A percentile compares a stretch with the other conserved stretches of the same genome.
Evolutionary conservation across 495 filamentous ascomycete genomes (phyloP).

Genomic region (Talaromyces wortmannii): DNA sequence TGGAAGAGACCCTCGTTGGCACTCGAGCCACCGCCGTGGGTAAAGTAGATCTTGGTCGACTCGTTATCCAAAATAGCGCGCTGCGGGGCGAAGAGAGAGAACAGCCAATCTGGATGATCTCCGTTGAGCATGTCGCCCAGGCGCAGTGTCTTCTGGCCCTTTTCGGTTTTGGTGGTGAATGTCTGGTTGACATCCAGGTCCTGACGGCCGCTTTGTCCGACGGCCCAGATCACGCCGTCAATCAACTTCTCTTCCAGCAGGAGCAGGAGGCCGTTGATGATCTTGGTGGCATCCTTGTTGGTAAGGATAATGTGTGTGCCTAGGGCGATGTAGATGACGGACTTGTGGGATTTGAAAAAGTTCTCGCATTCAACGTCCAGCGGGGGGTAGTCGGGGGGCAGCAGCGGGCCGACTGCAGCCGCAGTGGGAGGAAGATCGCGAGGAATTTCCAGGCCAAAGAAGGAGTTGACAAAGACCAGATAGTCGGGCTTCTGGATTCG

Average conservation of each 20-base stretch:
- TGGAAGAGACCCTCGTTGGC: slow-evolving; percentile 31
- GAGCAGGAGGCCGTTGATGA: slow-evolving; percentile 16
- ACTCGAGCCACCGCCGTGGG: slow-evolving; percentile 25
- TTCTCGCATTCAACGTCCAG: slow-evolving; percentile 10
- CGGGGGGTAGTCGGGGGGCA: slow-evolving; percentile 17
- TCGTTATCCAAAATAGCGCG: slow-evolving; percentile 22
- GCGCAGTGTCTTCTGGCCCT: neutral
- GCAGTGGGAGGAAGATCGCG: slow-evolving; percentile 27
- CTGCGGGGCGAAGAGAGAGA: slow-evolving; percentile 23
- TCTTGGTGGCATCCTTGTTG: slow-evolving; percentile 11
- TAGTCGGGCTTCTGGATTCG: slow-evolving; percentile 26
- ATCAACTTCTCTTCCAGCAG: slow-evolving; percentile 16
- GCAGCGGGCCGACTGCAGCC: slow-evolving; percentile 25
- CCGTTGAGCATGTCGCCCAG: slow-evolving; percentile 16
- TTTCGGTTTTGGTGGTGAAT: neutral
- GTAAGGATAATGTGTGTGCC: slow-evolving; percentile 29
- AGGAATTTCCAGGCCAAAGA: slow-evolving; percentile 30
- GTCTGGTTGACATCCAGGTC: slow-evolving; percentile 10
- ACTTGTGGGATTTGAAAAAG: slow-evolving; percentile 15
- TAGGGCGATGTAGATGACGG: slow-evolving; percentile 26
- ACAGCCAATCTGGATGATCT: slow-evolving; percentile 14
- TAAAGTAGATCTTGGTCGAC: slow-evolving; percentile 21
- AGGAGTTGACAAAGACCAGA: slow-evolving; percentile 32
- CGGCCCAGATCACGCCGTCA: slow-evolving; percentile 32
- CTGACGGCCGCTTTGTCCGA: slow-evolving; percentile 10